Evolutionary conservation across 2,329 filamentous ascomycete species (phyloP), one percentile per base, ranked within the genome.

Genomic region (Microthyrium microscopicum): DNA sequence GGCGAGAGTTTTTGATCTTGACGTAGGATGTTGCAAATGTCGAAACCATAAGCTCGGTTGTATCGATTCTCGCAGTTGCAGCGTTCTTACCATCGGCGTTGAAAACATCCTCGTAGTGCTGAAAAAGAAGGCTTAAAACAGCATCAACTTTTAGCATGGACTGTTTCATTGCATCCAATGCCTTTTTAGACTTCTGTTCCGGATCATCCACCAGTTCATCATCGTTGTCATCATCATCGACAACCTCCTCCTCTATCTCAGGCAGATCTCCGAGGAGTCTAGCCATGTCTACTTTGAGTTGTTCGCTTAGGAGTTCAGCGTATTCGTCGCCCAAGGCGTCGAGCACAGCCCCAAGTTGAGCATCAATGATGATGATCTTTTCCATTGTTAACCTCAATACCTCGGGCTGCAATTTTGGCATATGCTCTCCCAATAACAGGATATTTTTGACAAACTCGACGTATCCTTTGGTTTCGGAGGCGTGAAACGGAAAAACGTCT

Each of bases 291-390:
- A 95, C 87, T 40, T 94, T 87, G 39, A 93, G 61, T 45, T 95
- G 85, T 41, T 95, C 84, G 46, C n/a, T 8, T 7, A 87, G 70
- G 34, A 74, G 71, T 17, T 85, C 73, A 35, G 83, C 79, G 7
- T 83, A 65, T 36, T 89, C 82, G 41, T 95, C 87, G 40, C 94
- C 87, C 40, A 93, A 61, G 45, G 95, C 85, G 41, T 95, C 84
- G 46, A 95, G 62, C 47, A 95, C 85, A 31, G 85, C 70, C 55
- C 94, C 87, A 54, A 95, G 89, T 50, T 94, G 81, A 1, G 92
- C 83, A 50, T 98, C 89, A 38, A 95, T 81, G 55, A 89, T 89
- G 47, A 95, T 82, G 5, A 95, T 66, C 40, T 81, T 76, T 44
- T 87, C 79, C 26, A 84, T 77, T 30, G 95, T 77, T 9, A 92